Evolutionary conservation across 768 basidiomycete species (phyloP), one percentile per base, ranked within the genome.

Genomic region (Scleroderma citrinum): DNA sequence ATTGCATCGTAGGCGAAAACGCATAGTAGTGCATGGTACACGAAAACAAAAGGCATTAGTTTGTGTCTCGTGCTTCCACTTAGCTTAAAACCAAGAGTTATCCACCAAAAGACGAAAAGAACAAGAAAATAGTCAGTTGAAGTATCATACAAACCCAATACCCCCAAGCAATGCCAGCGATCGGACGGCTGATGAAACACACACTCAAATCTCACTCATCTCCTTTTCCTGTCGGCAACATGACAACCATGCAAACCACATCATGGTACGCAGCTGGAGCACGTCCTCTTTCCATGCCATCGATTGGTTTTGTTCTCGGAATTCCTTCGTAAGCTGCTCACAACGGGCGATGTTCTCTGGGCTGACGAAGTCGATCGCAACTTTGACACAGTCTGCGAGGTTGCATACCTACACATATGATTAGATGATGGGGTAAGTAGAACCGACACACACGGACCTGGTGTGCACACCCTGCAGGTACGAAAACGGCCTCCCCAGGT

Each of bases 261-360:
- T 85, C 82, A 92, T 92, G 49, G 85, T 88, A 50, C 86, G 76
- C 53, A 96, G 74, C 69, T 94, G 91, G 58, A 97, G 72, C 5
- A 95, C 88, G 61, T 97, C 94, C 63, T 92, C 87, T 67, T 94
- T 93, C 94, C 94, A 97, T 37, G 78, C 84, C 74, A 82, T 82
- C 44, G 79, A 78, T 64, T 85, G 82, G 61, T 95, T 95, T 69
- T 94, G 89, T 62, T 84, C 82, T 50, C 93, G 77, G 69, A 96
- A 96, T 69, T 97, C 93, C 56, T 76, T 74, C 52, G 89, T 93
- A 48, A 97, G 75, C 64, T 76, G 74, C 67, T 89, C 89, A 66
- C 94, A 97, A 30, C 91, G 80, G 42, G 70, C 72, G 34, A 97
- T 83, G 63, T 95, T 96, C 71, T 96, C 90, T 37, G 92, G 86